Conservation (phyloP, 2,329 filamentous ascomycete species). For the Epichloe glyceriae region DNA sequence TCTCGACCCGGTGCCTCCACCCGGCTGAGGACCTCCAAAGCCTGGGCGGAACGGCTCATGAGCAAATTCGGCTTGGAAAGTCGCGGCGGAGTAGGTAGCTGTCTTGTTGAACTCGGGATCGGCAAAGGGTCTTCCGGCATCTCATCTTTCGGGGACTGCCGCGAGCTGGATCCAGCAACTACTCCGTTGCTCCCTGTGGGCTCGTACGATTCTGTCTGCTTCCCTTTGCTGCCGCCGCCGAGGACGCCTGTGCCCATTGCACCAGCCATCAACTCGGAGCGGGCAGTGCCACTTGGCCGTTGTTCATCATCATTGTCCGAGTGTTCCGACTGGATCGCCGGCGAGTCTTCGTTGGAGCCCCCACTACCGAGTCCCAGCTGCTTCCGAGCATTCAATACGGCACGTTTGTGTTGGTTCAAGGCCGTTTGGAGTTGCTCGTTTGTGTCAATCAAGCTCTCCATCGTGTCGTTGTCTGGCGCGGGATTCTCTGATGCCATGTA, state of each 20-base stretch:
- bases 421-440: constrained; percentile 82
- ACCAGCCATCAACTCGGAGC: neutral
- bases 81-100: constrained; percentile 8
- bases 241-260: neutral
- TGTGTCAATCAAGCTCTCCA: constrained; percentile 85
- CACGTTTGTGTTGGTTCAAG: constrained; percentile 72
- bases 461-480: constrained; percentile 79
- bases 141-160: constrained; percentile 12
- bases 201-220: constrained; percentile 18
- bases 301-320: constrained; percentile 11
- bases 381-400: constrained; percentile 52
- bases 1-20: neutral
- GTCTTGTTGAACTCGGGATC: constrained; percentile 12
- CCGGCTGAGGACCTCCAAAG: constrained; percentile 11
- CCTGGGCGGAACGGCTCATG: constrained; percentile 28
- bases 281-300: neutral
- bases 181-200: constrained; percentile 10
- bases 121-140: constrained; percentile 22
- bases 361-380: constrained; percentile 28
- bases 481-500: constrained; percentile 77
- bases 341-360: constrained; percentile 15
- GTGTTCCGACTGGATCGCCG: constrained; percentile 15
- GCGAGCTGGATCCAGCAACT: constrained; percentile 13
- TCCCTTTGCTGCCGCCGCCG: constrained; percentile 20
- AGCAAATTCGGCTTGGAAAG: constrained; percentile 14